These are phyloP conservation scores for Colletotrichum sp. DNA, from an alignment of 2,329 filamentous ascomycete genomes.

Conservation along the genomic window DNA sequence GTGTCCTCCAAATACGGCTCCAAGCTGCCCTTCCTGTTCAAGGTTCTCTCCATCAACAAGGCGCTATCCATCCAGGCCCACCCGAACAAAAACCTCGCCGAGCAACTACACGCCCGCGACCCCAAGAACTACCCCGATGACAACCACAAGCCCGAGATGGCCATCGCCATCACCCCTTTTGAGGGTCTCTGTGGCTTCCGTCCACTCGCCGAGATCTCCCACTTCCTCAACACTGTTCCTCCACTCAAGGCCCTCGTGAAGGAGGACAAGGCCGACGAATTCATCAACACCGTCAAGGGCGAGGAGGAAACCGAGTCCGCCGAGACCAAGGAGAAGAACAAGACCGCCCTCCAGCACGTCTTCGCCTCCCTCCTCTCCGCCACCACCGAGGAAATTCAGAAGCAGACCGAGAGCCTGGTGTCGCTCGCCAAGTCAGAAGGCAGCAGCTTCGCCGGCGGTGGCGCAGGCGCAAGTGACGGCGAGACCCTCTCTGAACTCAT, in stretches of 20 bases:
- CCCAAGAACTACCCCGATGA: slow-evolving; percentile 97
- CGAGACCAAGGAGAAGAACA: slow-evolving; percentile 80
- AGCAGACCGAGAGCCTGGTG: slow-evolving; percentile 73
- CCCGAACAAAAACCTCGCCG: slow-evolving; percentile 90
- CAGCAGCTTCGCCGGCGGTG: slow-evolving; percentile 72
- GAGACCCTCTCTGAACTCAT: slow-evolving; percentile 79
- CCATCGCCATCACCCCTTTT: slow-evolving; percentile 94
- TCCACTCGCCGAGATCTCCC: slow-evolving; percentile 82
- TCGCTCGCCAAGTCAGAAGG: slow-evolving; percentile 72
- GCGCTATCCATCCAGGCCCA: slow-evolving; percentile 97
- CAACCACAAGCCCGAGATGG: slow-evolving; percentile 99
- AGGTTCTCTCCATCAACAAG: slow-evolving; percentile 94
- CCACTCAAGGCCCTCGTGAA: slow-evolving; percentile 72
- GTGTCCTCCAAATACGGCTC: slow-evolving; percentile 77
- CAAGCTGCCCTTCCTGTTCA: slow-evolving; percentile 96
- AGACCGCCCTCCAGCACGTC: slow-evolving; percentile 74
- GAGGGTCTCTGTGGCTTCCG: slow-evolving; percentile 96
- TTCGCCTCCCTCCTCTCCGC: slow-evolving; percentile 86
- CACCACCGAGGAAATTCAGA: slow-evolving; percentile 62
- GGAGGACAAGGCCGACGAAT: slow-evolving; percentile 63
- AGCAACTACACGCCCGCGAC: slow-evolving; percentile 84
- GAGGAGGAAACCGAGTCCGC: slow-evolving; percentile 47
- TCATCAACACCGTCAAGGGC: slow-evolving; percentile 52
- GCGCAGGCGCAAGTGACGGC: slow-evolving; percentile 70
- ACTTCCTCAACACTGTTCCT: slow-evolving; percentile 70